Base-by-base conservation (phyloP, 257 asterid genomes). In the Ehretia macrophylla region DNA sequence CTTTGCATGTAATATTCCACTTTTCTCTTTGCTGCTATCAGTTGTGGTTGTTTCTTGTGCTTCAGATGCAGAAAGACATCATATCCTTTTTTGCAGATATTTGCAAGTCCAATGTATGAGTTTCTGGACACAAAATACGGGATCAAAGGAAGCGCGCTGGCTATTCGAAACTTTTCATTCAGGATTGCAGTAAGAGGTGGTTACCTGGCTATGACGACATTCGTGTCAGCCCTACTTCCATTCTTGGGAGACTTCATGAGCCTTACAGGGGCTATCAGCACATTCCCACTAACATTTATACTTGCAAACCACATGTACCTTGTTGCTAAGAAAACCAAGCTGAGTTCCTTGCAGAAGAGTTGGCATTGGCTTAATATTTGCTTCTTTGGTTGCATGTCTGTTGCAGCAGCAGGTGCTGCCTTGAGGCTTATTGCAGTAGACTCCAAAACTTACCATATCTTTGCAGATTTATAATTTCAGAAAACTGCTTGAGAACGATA, bases 301-400 rank as follows among this genome's bases (percentile, higher is more conserved):
- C 94, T 93, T 16, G 97, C 99, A n/a, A 89, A 93, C 82, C 99
- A 89, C 75, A 93, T 93, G 99, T 93, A 93, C 60, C 78, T 93
- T 5, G 70, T 78, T n/a, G 99, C 99, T 8, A 81, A 79, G 85
- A 72, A 63, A 17, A 65, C 53, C 75, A 74, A 77, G 70, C 66
- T 93, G 21, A 68, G 56, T 17, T 50, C 79, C 11, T 20, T 77
- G 40, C 94, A 85, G 65, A 93, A 82, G 85, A 62, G 68, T 17
- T 89, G 99, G 99, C 99, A 89, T 64, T 93, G 97, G 99, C 67
- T 85, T 27, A 89, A 89, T 58, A 89, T 89, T 3, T 9, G 58
- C 11, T 65, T 86, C 73, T 93, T 93, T 17, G 50, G 82, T 35
- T 63, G 64, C 71, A 19, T 85, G 70, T 76, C 99, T 17, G 65